phyloP scores from a whole-genome alignment of 2,329 filamentous ascomycete genomes.

The Neospermospora avenae region DNA sequence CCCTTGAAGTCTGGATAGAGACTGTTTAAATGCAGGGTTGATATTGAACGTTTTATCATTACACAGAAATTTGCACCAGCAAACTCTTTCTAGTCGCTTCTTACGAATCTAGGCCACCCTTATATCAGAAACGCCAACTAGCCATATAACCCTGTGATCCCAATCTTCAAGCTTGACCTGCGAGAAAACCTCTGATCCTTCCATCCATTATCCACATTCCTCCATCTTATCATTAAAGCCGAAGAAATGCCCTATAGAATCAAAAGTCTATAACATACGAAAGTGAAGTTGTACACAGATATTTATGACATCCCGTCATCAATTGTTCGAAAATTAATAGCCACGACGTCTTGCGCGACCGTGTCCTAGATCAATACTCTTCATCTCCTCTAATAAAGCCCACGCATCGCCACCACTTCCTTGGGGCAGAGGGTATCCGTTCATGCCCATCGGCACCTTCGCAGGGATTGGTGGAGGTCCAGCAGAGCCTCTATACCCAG shows the following conservation, averaged over 20 bases:
- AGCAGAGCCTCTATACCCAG: constrained; percentile 34
- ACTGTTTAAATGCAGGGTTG: neutral
- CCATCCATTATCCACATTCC: neutral
- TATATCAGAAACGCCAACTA: constrained; percentile 2
- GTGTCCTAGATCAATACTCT: constrained; percentile 61
- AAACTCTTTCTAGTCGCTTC: constrained; percentile 1
- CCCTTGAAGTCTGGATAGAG: neutral
- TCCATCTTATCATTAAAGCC: constrained; percentile 3
- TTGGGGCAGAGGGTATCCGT: constrained; percentile 38
- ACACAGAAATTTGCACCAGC: constrained; percentile 6
- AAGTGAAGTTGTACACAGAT: constrained; percentile 15
- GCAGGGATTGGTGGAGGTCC: constrained; percentile 61
- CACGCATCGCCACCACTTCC: constrained; percentile 43
- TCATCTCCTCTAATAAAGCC: constrained; percentile 69
- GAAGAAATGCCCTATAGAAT: constrained; percentile 1
- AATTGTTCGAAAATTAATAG: constrained; percentile 13
- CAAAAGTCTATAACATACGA: constrained; percentile 13
- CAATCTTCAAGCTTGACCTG: constrained; percentile 4
- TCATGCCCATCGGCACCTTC: constrained; percentile 60
- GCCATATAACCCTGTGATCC: neutral
- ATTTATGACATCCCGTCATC: constrained; percentile 8
- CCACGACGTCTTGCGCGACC: constrained; percentile 42
- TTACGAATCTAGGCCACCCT: neutral
- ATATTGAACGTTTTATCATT: constrained; percentile 2
- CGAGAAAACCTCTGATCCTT: neutral